Conservation (phyloP, 345 rosid species). For the Syzygium aqueum region DNA sequence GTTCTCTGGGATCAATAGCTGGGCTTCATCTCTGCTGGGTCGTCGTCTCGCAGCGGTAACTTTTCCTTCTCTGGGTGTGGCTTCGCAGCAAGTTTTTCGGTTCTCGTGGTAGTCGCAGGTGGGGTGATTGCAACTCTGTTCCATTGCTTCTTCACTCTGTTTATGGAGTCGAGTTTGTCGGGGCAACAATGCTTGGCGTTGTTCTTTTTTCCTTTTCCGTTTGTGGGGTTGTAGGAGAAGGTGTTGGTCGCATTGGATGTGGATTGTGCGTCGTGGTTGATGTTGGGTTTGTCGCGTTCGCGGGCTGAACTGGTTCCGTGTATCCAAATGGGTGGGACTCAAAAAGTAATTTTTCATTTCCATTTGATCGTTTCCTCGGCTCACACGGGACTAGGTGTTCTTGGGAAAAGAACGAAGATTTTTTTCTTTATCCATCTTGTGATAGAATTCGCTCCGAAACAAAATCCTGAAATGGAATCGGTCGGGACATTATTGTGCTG, state of each 20-base stretch:
- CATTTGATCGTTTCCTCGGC: background rate
- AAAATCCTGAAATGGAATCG: background rate
- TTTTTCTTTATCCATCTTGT: background rate
- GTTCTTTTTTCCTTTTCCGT: background rate
- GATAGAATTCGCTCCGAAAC: background rate
- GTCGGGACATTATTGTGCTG: background rate
- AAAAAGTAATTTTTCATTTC: background rate
- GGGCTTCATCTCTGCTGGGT: background rate
- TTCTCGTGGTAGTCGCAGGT: background rate
- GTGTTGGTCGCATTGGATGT: background rate
- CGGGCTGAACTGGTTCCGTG: background rate
- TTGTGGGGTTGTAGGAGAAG: background rate
- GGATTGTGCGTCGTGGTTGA: background rate
- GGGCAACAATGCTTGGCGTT: background rate
- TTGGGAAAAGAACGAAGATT: background rate
- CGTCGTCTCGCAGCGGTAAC: background rate
- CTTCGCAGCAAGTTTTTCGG: background rate
- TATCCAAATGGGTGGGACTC: background rate
- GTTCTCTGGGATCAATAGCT: background rate
- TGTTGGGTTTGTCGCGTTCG: background rate
- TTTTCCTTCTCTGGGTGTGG: background rate
- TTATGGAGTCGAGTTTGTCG: background rate
- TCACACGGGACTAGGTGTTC: background rate
- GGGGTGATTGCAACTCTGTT: background rate
- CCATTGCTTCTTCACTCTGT: background rate